Percentiles rank a stretch among this genome's conserved stretches.
These are phyloP conservation scores for Arachis stenosperma DNA, from an alignment of 306 rosid species.

Conservation along the genomic window DNA sequence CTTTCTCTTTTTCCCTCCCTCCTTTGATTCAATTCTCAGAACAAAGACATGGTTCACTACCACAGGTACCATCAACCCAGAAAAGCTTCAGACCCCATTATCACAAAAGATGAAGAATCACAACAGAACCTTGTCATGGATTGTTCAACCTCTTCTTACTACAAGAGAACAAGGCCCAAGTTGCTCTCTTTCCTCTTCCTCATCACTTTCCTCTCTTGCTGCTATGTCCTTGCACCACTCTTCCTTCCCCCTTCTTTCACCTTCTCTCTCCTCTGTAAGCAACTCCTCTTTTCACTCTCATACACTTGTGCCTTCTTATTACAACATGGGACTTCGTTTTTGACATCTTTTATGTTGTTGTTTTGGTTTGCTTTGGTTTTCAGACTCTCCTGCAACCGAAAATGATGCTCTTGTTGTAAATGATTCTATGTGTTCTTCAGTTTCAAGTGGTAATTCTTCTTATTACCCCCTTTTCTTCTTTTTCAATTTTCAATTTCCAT, in stretches of 20 bases:
- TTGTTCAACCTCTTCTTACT: slow-evolving; percentile 45
- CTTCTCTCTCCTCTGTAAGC: slow-evolving; percentile 55
- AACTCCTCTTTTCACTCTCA: neutral
- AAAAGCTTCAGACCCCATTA: slow-evolving; percentile 38
- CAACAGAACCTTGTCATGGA: slow-evolving; percentile 53
- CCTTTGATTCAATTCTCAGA: no score
- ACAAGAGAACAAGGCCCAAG: slow-evolving; percentile 67
- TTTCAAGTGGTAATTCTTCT: slow-evolving; percentile 55
- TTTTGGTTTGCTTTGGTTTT: slow-evolving; percentile 18
- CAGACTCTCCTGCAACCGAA: slow-evolving; percentile 58
- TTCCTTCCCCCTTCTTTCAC: slow-evolving; percentile 52
- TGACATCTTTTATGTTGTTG: neutral
- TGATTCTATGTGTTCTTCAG: slow-evolving; percentile 59
- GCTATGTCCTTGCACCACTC: slow-evolving; percentile 56
- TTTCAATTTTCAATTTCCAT: neutral
- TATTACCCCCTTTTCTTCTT: neutral
- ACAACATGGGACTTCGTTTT: neutral
- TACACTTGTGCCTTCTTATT: neutral
- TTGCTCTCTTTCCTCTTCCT: slow-evolving; percentile 58
- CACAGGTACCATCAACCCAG: slow-evolving; percentile 56
- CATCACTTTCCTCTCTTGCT: slow-evolving; percentile 62
- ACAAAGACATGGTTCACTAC: slow-evolving; percentile 58
- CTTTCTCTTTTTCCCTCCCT: no score
- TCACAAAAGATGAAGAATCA: slow-evolving; percentile 53
- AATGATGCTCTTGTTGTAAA: slow-evolving; percentile 45